A percentile compares a stretch with the other conserved stretches of the same genome.
phyloP scores from a whole-genome alignment of 2,329 filamentous ascomycete species.

The Amauroascus niger region DNA sequence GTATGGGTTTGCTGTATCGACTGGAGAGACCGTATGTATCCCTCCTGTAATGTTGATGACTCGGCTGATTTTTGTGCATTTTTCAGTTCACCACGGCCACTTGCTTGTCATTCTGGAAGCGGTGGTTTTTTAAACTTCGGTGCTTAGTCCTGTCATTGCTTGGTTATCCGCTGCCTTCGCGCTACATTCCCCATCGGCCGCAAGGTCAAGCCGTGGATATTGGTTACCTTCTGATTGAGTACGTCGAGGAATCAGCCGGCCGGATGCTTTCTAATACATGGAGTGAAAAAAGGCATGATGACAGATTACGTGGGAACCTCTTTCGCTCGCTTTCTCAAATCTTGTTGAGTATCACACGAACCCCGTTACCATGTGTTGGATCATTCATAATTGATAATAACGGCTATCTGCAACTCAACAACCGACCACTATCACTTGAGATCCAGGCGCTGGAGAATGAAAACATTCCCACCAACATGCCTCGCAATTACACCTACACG shows the following conservation, averaged over 20 bases:
- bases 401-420: constrained; percentile 20
- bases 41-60: not conserved
- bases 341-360: constrained; percentile 17
- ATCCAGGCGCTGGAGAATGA: constrained; percentile 23
- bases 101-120: too few relatives aligned
- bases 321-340: constrained; percentile 20
- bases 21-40: constrained; percentile 15
- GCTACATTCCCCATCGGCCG: not conserved
- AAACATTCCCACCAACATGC: constrained; percentile 22
- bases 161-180: not conserved
- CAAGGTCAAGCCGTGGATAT: not conserved
- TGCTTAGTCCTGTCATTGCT: not conserved
- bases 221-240: constrained; percentile 21
- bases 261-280: constrained; percentile 22
- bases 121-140: too few relatives aligned
- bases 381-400: constrained; percentile 26
- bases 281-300: constrained; percentile 15
- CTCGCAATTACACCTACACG: constrained; percentile 21
- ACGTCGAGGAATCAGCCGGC: constrained; percentile 16
- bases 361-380: constrained; percentile 27
- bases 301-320: constrained; percentile 20
- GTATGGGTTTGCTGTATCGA: constrained; percentile 16
- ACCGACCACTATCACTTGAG: constrained; percentile 22
- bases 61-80: too few relatives aligned
- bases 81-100: too few relatives aligned